Evolutionary conservation across 2,329 filamentous ascomycete species (phyloP), one percentile per base, ranked within the genome.

Genomic region (Epicoccum nigrum): DNA sequence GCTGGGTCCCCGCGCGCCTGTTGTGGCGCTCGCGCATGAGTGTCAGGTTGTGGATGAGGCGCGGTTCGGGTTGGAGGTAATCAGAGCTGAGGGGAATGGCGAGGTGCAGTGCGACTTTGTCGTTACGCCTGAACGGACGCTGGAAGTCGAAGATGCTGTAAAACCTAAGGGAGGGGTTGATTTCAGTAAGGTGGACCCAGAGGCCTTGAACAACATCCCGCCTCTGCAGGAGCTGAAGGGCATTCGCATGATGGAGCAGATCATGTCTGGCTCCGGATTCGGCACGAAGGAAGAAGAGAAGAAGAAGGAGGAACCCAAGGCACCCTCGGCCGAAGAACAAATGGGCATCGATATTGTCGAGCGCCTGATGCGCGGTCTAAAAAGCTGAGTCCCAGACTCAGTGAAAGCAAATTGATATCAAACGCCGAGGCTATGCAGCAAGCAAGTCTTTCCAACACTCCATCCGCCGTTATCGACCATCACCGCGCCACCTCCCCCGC

Each of bases 21-120:
- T 72, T 2, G 60, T 73, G 2, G 71, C 69, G 5, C 46, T 78
- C 5, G 75, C 73, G 7, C 76, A 79, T 55, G 65, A 70, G 15
- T 78, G 74, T 46, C 76, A 79, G 58, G 66, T 78, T 8, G 58
- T 79, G 19, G 65, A 73, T 16, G 68, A 74, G 45, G 42, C 33
- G 2, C 45, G 44, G 8, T 25, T 59, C 4, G 58, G 58, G 0
- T 15, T 66, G 9, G 61, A 75, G 13, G 35, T 46, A 3, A 51
- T 64, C 32, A 54, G 44, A 19, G 66, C 57, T 7, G 46, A 52
- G 2, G 72, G 75, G 39, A 51, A 56, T 1, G 76, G 70, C 42
- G 74, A 78, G 55, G 75, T 75, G 1, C 73, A 74, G 11, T 77
- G 73, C 51, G 75, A 79, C 51, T 68, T 71, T 30, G 62, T 78